Conservation (phyloP, 768 basidiomycete genomes). For the Boletellus sp. region DNA sequence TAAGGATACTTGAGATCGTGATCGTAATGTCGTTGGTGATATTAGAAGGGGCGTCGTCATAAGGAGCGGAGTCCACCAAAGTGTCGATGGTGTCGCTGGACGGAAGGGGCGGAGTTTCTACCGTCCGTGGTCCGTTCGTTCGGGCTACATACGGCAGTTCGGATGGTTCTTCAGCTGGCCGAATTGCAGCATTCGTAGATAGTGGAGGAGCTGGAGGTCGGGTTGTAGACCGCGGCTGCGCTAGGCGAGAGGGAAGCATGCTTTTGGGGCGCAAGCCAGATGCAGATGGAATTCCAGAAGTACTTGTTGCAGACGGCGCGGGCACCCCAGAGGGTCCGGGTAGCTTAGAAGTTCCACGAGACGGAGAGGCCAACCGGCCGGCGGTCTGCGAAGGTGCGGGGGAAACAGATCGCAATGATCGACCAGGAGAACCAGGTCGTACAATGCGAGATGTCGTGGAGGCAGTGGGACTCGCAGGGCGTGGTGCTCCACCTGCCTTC, state of each 20-base stretch:
- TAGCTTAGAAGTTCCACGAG: slow-evolving; percentile 40
- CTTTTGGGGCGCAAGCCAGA: slow-evolving; percentile 56
- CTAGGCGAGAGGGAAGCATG: slow-evolving; percentile 72
- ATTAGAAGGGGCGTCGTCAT: slow-evolving; percentile 17
- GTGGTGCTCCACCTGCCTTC: slow-evolving; percentile 42
- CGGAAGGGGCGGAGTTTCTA: slow-evolving; percentile 14
- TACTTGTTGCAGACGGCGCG: slow-evolving; percentile 6
- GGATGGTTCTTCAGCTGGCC: slow-evolving; percentile 26
- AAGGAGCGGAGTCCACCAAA: slow-evolving; percentile 31
- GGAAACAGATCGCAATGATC: slow-evolving; percentile 34
- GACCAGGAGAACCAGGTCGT: slow-evolving; percentile 42
- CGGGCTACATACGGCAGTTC: slow-evolving; percentile 28
- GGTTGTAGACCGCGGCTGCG: slow-evolving; percentile 48
- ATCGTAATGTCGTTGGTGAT: slow-evolving; percentile 63
- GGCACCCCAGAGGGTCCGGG: slow-evolving; percentile 28
- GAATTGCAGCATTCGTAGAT: slow-evolving; percentile 23
- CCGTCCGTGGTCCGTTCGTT: slow-evolving; percentile 14
- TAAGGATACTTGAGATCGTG: slow-evolving; percentile 84
- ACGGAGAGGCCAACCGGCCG: slow-evolving; percentile 49
- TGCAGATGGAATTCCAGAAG: slow-evolving; percentile 32
- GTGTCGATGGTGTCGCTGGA: slow-evolving; percentile 30
- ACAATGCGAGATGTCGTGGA: slow-evolving; percentile 38
- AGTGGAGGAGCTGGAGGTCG: slow-evolving; percentile 31
- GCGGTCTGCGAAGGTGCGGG: slow-evolving; percentile 36
- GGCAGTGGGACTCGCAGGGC: slow-evolving; percentile 47